Conservation (phyloP, 108 stramenopile species). For the Schizochytrium sp. region DNA sequence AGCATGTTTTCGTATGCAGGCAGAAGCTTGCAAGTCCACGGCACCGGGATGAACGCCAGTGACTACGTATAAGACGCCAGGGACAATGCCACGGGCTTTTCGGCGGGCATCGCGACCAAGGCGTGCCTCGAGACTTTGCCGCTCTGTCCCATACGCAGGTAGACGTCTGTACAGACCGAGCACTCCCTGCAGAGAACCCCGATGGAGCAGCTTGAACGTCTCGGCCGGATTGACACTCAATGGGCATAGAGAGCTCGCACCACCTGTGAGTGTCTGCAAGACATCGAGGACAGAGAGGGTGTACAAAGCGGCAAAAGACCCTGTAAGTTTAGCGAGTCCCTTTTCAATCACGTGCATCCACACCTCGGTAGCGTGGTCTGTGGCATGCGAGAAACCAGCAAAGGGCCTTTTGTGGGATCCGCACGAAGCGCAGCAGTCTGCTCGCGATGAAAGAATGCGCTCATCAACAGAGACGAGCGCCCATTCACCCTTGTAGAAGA, state of each 20-base stretch:
- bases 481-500: conserved; percentile 2
- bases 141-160: neutral
- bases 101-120: neutral
- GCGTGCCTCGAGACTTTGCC: neutral
- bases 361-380: neutral
- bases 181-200: neutral
- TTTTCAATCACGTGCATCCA: neutral
- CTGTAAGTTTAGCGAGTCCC: neutral
- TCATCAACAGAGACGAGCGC: neutral
- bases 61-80: too few relatives aligned
- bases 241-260: neutral
- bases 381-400: neutral
- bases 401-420: neutral
- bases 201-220: neutral
- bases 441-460: neutral
- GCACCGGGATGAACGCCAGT: too few relatives aligned
- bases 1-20: too few relatives aligned
- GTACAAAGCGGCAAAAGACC: neutral
- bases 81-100: neutral
- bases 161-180: neutral
- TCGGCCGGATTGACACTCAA: neutral
- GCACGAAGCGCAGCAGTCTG: neutral
- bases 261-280: neutral
- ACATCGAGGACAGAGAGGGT: neutral
- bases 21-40: too few relatives aligned